A percentile compares a stretch with the other conserved stretches of the same genome.
Evolutionary conservation across 139 green algal species (phyloP).

Genomic region (Pleodorina starrii): DNA sequence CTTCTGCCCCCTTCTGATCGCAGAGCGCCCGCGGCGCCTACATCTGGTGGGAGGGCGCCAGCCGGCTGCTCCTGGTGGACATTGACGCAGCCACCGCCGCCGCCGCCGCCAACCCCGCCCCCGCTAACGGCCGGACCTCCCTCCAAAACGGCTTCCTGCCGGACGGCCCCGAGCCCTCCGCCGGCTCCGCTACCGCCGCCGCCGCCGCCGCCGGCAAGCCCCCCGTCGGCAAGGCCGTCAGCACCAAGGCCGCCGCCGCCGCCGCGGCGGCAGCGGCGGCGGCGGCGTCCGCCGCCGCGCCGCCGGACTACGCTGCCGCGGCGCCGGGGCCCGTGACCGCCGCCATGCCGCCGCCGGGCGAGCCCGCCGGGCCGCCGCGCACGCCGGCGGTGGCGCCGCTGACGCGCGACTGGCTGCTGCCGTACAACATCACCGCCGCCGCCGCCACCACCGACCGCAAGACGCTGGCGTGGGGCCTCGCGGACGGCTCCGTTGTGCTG

Average conservation of each 20-base stretch:
- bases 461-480: slow-evolving; percentile 61
- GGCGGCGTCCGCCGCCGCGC: not conserved
- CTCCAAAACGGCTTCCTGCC: too few species aligned
- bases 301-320: not conserved
- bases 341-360: not conserved
- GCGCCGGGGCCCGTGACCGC: not conserved
- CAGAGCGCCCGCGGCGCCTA: slow-evolving; percentile 59
- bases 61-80: slow-evolving; percentile 57
- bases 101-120: not conserved
- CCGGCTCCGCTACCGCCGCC: not conserved
- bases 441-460: slow-evolving; percentile 43
- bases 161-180: too few species aligned
- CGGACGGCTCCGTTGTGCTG: slow-evolving; percentile 54
- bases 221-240: not conserved
- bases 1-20: too few species aligned
- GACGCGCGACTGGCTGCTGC: slow-evolving; percentile 55
- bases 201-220: not conserved
- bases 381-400: not conserved
- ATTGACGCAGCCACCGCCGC: slow-evolving; percentile 10
- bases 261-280: not conserved
- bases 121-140: not conserved
- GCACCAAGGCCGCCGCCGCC: not conserved
- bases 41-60: slow-evolving; percentile 62
- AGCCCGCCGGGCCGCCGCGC: slow-evolving; percentile 9
- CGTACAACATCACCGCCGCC: slow-evolving; percentile 49